Evolutionary conservation across 352 stramenopile genomes (phyloP).

Genomic region (Elongisporangium prolatum): DNA sequence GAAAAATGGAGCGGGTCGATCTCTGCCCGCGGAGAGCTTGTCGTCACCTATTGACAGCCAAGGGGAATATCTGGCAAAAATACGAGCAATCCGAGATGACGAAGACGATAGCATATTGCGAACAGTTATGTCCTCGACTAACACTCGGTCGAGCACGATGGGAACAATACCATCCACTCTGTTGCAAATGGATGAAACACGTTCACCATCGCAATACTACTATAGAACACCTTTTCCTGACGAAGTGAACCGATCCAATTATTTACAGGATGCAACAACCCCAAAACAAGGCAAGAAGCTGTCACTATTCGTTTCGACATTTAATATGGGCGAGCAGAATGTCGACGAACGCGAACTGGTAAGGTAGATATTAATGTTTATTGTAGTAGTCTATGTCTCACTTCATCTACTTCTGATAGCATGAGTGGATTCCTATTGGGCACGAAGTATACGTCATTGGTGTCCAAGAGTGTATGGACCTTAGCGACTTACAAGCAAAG

Average conservation of each 20-base stretch:
- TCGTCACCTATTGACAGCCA: constrained; percentile 38
- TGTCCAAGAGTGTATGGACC: constrained; percentile 89
- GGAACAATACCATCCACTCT: not conserved
- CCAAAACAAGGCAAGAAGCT: constrained; percentile 32
- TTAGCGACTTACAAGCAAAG: constrained; percentile 62
- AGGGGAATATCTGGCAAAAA: constrained; percentile 25
- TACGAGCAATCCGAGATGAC: constrained; percentile 15
- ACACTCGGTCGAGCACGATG: not conserved
- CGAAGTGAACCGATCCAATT: not conserved
- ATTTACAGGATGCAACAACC: not conserved
- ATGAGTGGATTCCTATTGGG: constrained; percentile 78
- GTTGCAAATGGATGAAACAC: not conserved
- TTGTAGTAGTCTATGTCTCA: too few relatives aligned
- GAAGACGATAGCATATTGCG: constrained; percentile 7
- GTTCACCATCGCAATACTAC: not conserved
- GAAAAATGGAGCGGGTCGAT: not conserved
- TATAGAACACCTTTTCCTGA: not conserved
- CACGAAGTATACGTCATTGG: constrained; percentile 89
- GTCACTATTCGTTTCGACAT: constrained; percentile 73
- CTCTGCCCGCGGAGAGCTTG: constrained; percentile 25
- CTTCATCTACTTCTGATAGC: constrained; percentile 16
- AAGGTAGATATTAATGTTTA: too few relatives aligned
- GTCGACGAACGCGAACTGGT: constrained; percentile 50
- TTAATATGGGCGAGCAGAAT: constrained; percentile 85
- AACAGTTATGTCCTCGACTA: not conserved